Conservation (phyloP, 176 grass and related monocot species). For the Tillandsia fasciculata region DNA sequence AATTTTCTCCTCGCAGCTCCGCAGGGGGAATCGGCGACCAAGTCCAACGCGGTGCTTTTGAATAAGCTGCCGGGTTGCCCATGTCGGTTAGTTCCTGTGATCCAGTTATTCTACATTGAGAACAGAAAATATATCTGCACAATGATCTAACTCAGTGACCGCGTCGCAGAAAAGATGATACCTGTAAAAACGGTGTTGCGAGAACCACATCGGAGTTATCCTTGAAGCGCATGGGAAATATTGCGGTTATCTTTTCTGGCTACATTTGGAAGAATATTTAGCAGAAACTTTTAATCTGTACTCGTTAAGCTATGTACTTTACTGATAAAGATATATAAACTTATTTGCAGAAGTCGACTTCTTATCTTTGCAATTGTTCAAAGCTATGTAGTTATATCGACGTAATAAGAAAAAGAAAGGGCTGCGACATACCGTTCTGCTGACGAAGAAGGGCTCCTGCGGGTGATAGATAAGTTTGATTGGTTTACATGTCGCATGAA, state of each 20-base stretch:
- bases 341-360: not conserved
- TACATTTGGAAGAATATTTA: slow-evolving; percentile 15
- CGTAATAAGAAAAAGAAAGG: not conserved
- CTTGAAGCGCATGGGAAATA: slow-evolving; percentile 82
- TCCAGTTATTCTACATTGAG: not conserved
- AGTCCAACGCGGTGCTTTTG: slow-evolving; percentile 44
- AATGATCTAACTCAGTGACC: not conserved
- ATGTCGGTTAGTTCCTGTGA: slow-evolving; percentile 62
- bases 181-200: slow-evolving; percentile 86
- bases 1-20: slow-evolving; percentile 60
- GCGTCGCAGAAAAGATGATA: not conserved
- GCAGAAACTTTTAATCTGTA: too few species aligned
- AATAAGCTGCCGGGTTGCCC: slow-evolving; percentile 24
- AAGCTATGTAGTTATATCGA: not conserved
- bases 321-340: too few species aligned
- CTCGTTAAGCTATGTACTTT: too few species aligned
- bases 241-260: slow-evolving; percentile 42
- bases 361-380: not conserved
- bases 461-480: slow-evolving; percentile 58
- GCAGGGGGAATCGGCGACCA: slow-evolving; percentile 88
- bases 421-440: slow-evolving; percentile 38
- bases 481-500: slow-evolving; percentile 27
- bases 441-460: slow-evolving; percentile 85
- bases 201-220: slow-evolving; percentile 75
- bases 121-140: slow-evolving; percentile 5